Evolutionary conservation across 2,329 filamentous ascomycete genomes (phyloP), one percentile per base, ranked within the genome.

Genomic region (Botrytis squamosa): DNA sequence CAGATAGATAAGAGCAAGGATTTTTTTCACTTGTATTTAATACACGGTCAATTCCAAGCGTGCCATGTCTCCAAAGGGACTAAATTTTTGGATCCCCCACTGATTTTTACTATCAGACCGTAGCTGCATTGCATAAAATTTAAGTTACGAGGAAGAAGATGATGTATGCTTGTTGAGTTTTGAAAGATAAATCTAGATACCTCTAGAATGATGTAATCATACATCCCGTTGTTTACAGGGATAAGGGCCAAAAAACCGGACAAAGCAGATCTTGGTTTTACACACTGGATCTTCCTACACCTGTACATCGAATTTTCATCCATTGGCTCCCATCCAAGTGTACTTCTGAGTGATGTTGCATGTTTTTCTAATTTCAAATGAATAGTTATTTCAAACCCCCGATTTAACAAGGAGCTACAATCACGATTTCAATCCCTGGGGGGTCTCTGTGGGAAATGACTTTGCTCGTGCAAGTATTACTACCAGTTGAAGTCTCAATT

Each of bases 161-260:
- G 49, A 52, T 5, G 0, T 1, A 14, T 10, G 25, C 22, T 52
- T 12, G 10, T 14, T 52, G 4, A 6, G 12, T 25, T 25, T 25
- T 3, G 25, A 14, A n/a, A n/a, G 5, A 5, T 6, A 6, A 14
- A 52, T 52, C 10, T n/a, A 6, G 4, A 52, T n/a, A 52, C 10
- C 9, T 52, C 22, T n/a, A 25, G 4, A 52, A 52, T 52, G 44
- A 22, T 46, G 3, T 18, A 46, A 46, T 0, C 25, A n/a, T n/a
- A 0, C 6, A n/a, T 52, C 12, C 25, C 4, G 22, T 14, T n/a
- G 10, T 52, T 10, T 1, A 52, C 7, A n/a, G 12, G 12, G 49
- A 6, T 16, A n/a, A 55, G 1, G 5, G n/a, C 20, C 0, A 8
- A 25, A 6, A 16, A 16, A n/a, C 0, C 25, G 10, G n/a, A 25